phyloP scores from a whole-genome alignment of 148 eudicot species.

The Heliosperma pusillum region DNA sequence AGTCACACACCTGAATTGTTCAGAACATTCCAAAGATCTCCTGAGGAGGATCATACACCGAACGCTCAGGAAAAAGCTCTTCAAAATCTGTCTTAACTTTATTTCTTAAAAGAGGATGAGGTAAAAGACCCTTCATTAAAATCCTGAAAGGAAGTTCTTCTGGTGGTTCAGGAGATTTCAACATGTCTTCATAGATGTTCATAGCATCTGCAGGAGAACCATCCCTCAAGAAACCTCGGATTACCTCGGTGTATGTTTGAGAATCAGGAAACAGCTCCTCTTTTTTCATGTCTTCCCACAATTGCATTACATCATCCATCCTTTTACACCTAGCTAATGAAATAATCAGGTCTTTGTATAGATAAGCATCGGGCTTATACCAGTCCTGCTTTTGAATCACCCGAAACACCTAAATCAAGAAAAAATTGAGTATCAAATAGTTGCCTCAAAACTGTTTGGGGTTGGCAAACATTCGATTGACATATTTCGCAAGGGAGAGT shows the following conservation, averaged over 20 bases:
- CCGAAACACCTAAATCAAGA: conserved; percentile 54
- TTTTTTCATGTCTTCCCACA: conserved; percentile 86
- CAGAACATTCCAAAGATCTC: conserved; percentile 86
- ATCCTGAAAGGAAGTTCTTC: conserved; percentile 88
- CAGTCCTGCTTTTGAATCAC: conserved; percentile 82
- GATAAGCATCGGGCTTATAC: conserved; percentile 74
- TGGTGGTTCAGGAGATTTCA: conserved; percentile 86
- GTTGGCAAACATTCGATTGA: background rate
- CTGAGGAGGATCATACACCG: conserved; percentile 87
- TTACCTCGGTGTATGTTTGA: conserved; percentile 82
- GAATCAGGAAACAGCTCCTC: conserved; percentile 76
- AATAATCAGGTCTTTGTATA: conserved; percentile 87
- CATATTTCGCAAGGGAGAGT: background rate
- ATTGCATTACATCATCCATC: conserved; percentile 74
- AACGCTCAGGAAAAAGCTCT: conserved; percentile 84
- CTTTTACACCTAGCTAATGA: conserved; percentile 61
- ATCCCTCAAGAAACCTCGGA: conserved; percentile 74
- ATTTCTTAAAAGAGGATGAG: conserved; percentile 92
- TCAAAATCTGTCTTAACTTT: conserved; percentile 89
- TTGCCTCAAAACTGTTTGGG: background rate
- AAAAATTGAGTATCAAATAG: too few species aligned
- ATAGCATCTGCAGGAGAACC: conserved; percentile 97
- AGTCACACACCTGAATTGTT: conserved; percentile 35
- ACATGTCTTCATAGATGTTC: conserved; percentile 96
- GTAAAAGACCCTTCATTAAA: conserved; percentile 85